Base-by-base conservation (phyloP, 352 stramenopile species). In the Plasmopara halstedii region DNA sequence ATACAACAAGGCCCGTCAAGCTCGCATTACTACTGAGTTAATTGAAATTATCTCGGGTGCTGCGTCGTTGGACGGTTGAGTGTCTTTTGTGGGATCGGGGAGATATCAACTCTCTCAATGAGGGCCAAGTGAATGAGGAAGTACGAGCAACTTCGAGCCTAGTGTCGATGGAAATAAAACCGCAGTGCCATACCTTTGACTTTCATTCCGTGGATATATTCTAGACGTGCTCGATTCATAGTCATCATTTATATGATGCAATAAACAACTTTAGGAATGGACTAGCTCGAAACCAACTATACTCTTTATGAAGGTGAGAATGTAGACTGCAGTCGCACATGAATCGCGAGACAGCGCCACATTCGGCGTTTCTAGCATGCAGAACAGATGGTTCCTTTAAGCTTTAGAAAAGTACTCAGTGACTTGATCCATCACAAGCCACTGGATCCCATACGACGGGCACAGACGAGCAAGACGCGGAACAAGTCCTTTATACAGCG, bases 21-120 rank as follows among this genome's bases (percentile, higher is more conserved):
- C 93, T 31, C 85, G 93, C 60, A 98, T 98, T 78, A 98, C 94
- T 41, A 98, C 92, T 42, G 94, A 98, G 76, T 73, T 98, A 42
- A 98, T 98, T 77, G 94, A 98, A 83, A 98, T 98, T 83, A 98
- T 98, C 56, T 98, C 95, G 58, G 95, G 95, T 77, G 95, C 95
- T 26, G 86, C 95, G 44, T 97, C 94, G 36, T 81, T 99, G 60
- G 91, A 98, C 67, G 84, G 71, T 64, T 85, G 81, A 73, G 53
- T 51, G 50, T 41, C 25, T 51, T 57, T 37, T n/a, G n/a, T n/a
- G n/a, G n/a, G n/a, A n/a, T n/a, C n/a, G n/a, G n/a, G n/a, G n/a
- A n/a, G n/a, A n/a, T n/a, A n/a, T n/a, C n/a, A n/a, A n/a, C n/a
- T n/a, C n/a, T n/a, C n/a, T n/a, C n/a, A n/a, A n/a, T n/a, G n/a